Conservation (phyloP, 2,329 filamentous ascomycete genomes). For the Trichophaea hybrida region DNA sequence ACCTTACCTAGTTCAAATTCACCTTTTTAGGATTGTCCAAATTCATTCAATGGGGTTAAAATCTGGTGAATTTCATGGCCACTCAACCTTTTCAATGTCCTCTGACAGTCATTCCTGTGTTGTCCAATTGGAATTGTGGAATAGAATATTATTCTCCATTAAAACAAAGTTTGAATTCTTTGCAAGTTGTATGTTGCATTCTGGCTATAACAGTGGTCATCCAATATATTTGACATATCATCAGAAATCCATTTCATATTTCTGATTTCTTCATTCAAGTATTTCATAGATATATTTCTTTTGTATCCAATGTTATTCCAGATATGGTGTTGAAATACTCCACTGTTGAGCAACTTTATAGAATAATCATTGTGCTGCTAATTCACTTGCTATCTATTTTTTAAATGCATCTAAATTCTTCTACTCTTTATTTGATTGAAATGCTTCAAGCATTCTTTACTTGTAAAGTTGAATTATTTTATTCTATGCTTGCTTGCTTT, state of each 20-base stretch:
- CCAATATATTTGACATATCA: constrained; percentile 1
- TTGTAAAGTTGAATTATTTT: no score
- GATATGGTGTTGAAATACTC: no score
- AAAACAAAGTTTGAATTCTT: not conserved
- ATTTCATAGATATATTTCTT: not conserved
- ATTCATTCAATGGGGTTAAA: constrained; percentile 5
- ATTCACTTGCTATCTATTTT: not conserved
- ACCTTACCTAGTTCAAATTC: not conserved
- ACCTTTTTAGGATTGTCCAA: not conserved
- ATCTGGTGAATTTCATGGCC: not conserved
- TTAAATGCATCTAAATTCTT: no score
- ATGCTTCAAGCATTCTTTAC: no score
- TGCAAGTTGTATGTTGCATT: not conserved
- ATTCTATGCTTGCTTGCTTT: no score
- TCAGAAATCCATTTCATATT: not conserved
- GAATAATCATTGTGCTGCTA: not conserved
- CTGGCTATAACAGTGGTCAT: not conserved
- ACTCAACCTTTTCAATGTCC: not conserved
- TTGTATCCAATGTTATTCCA: no score
- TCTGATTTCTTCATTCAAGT: not conserved
- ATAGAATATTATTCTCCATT: not conserved
- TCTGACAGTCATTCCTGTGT: not conserved
- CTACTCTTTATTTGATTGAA: no score
- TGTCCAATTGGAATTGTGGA: not conserved
- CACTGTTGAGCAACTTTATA: not conserved